Conservation (phyloP, 768 basidiomycete species). For the Jaapia argillacea region DNA sequence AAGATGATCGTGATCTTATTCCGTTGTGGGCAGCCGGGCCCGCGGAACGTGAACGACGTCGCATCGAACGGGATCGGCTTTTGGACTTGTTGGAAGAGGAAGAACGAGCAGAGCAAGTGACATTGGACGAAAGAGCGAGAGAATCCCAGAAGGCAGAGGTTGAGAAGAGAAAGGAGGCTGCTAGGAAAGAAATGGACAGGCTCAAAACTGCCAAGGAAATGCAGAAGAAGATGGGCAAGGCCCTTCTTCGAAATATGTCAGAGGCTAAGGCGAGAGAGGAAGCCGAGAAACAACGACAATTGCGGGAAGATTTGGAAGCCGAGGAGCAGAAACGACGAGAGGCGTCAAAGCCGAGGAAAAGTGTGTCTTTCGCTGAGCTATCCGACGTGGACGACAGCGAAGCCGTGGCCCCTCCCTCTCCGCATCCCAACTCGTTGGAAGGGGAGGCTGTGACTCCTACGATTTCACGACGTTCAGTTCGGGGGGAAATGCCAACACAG, state of each 20-base stretch:
- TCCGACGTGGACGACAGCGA: constrained; percentile 14
- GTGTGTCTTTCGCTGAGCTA: constrained; percentile 52
- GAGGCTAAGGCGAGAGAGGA: constrained; percentile 29
- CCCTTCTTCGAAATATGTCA: constrained; percentile 40
- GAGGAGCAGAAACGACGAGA: constrained; percentile 17
- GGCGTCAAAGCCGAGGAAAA: constrained; percentile 40
- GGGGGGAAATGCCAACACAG: not conserved
- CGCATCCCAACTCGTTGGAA: not conserved
- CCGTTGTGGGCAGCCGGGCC: constrained; percentile 35
- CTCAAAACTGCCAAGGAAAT: constrained; percentile 34
- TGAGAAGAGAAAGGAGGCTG: constrained; percentile 40
- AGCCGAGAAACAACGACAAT: constrained; percentile 19
- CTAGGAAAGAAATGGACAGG: constrained; percentile 27
- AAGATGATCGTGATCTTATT: constrained; percentile 35
- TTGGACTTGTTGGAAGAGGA: constrained; percentile 66
- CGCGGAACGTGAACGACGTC: constrained; percentile 37
- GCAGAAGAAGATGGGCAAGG: constrained; percentile 74
- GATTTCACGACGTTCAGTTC: not conserved
- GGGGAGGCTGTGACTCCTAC: not conserved
- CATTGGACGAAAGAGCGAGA: constrained; percentile 28
- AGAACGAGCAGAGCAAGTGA: constrained; percentile 37
- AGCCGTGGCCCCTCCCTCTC: not conserved
- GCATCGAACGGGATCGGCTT: constrained; percentile 51
- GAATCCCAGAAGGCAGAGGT: constrained; percentile 36
- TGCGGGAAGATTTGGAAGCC: constrained; percentile 16